These are phyloP conservation scores for Phaeomoniella chlamydospora DNA, from an alignment of 2,329 filamentous ascomycete genomes.

Conservation along the genomic window DNA sequence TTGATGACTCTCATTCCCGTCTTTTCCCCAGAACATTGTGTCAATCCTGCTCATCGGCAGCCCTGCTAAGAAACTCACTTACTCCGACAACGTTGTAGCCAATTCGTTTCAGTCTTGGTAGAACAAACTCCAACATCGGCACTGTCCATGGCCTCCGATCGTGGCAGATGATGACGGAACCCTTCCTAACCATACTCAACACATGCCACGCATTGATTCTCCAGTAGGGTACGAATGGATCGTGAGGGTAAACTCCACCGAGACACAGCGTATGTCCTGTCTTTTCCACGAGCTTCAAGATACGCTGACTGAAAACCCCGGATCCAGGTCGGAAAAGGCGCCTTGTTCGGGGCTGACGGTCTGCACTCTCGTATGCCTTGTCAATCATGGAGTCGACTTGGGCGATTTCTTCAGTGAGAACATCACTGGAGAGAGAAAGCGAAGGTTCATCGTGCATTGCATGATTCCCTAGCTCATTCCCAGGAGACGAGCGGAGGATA, in stretches of 20 bases:
- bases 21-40: too few relatives aligned
- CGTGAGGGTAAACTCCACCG: conserved; percentile 77
- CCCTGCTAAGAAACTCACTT: conserved; percentile 43
- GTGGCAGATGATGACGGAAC: conserved; percentile 74
- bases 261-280: conserved; percentile 62
- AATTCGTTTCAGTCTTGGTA: conserved; percentile 54
- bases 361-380: conserved; percentile 32
- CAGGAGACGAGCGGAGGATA: conserved; percentile 39
- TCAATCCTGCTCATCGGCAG: too few relatives aligned
- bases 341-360: conserved; percentile 17
- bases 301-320: conserved; percentile 62
- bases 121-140: conserved; percentile 59
- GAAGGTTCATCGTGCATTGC: conserved; percentile 78
- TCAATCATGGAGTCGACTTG: conserved; percentile 48
- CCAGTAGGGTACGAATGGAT: conserved; percentile 64
- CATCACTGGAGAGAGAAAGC: conserved; percentile 40
- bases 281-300: conserved; percentile 44
- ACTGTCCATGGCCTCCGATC: conserved; percentile 71
- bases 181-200: conserved; percentile 62
- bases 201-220: conserved; percentile 64
- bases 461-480: conserved; percentile 71
- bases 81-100: conserved; percentile 63
- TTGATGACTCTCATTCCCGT: too few relatives aligned
- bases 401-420: conserved; percentile 49
- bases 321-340: conserved; percentile 73